Base-by-base conservation (phyloP, 2,329 filamentous ascomycete genomes). In the Trichoderma arundinaceum region DNA sequence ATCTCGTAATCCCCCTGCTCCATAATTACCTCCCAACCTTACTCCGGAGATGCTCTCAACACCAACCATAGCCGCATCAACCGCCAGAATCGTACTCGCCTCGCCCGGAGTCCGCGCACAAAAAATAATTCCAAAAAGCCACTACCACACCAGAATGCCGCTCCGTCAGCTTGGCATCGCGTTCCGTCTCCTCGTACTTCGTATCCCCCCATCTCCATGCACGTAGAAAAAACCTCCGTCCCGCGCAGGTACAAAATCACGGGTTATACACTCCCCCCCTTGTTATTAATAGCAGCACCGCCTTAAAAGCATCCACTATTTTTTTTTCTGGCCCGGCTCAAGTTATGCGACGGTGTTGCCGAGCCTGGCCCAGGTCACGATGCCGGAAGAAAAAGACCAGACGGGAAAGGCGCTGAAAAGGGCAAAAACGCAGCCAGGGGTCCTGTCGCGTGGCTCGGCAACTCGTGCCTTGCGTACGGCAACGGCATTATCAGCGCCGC, bases 221-320 rank as follows among this genome's bases (percentile, higher is more conserved):
- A 28, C 22, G 22, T 28, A 28, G 22, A 28, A 28, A 28, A 28
- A 28, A 28, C 2, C 22, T 28, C 22, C 22, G 22, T 28, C 22
- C 22, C 22, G 22, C 22, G 2, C 22, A 28, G 22, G 22, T 28
- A 28, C 22, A 28, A 28, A 28, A 28, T 28, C 22, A 28, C 4
- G 2, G 2, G 4, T 4, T 28, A 28, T 28, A 28, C 22, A 28
- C 22, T 28, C 22, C 22, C 22, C 22, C 22, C 59, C 38, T 41
- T 51, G 59, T 54, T 63, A 63, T 53, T 63, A 63, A 63, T 63
- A 63, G 59, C 39, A 63, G n/a, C 39, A 46, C 58, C n/a, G 52
- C 52, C 33, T 8, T 53, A 10, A n/a, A n/a, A 19, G 17, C 48
- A 41, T 51, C 58, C 46, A 51, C 58, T 19, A 28, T 38, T 39